Conservation (phyloP, 192 early-diverging fungal species). For the Gonapodya prolifera region DNA sequence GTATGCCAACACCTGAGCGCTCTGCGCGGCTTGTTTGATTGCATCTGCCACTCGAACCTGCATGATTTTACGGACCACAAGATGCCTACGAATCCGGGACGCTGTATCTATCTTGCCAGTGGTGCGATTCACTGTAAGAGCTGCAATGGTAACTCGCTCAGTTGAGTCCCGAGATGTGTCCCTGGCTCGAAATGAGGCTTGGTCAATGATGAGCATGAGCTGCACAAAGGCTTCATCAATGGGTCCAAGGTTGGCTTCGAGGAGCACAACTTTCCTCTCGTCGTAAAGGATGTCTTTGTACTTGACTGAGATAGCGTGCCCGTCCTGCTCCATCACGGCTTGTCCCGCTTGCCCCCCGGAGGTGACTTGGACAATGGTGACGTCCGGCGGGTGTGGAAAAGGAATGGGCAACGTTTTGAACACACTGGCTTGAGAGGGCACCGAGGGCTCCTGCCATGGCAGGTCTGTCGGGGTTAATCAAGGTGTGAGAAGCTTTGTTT, state of each 20-base stretch:
- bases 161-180: background rate
- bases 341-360: background rate
- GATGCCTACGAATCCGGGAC: background rate
- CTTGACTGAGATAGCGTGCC: background rate
- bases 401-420: background rate
- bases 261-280: background rate
- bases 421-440: background rate
- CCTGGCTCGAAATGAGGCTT: background rate
- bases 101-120: background rate
- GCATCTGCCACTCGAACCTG: background rate
- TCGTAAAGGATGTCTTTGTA: background rate
- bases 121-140: background rate
- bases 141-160: background rate
- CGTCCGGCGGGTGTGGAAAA: background rate
- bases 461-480: no score
- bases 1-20: background rate
- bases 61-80: background rate
- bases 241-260: background rate
- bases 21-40: background rate
- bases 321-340: background rate
- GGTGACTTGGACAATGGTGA: background rate
- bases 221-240: background rate
- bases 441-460: constrained; percentile 1
- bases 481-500: no score
- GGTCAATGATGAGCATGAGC: background rate